Conservation (phyloP, 495 filamentous ascomycete genomes). For the Neurospora cerealis region DNA sequence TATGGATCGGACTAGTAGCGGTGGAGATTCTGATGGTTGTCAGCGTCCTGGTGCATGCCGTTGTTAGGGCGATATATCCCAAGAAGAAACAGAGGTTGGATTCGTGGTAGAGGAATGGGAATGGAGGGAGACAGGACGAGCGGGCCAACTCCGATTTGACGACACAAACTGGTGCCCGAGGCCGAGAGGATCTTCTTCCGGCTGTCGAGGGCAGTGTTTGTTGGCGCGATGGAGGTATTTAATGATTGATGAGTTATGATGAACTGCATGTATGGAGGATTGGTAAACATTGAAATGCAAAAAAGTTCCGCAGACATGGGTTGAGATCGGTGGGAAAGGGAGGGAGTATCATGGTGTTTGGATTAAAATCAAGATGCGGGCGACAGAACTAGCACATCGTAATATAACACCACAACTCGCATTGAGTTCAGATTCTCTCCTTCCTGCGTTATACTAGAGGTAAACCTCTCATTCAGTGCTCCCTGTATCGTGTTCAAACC, state of each 20-base stretch:
- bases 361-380: neutral
- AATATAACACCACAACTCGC: neutral
- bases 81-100: neutral
- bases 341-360: neutral
- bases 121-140: neutral
- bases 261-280: neutral
- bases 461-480: neutral
- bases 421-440: neutral
- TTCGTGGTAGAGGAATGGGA: neutral
- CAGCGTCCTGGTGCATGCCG: conserved; percentile 19
- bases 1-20: conserved; percentile 35
- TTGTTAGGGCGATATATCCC: conserved; percentile 13
- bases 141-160: neutral
- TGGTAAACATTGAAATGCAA: neutral
- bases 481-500: neutral
- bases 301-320: neutral
- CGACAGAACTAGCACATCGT: neutral
- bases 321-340: neutral
- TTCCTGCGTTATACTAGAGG: neutral
- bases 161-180: neutral
- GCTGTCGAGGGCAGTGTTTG: neutral
- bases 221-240: neutral
- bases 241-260: neutral
- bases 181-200: neutral
- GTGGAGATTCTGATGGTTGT: conserved; percentile 33